Evolutionary conservation across 2,329 filamentous ascomycete species (phyloP).

Genomic region (Escovopsis sp.): DNA sequence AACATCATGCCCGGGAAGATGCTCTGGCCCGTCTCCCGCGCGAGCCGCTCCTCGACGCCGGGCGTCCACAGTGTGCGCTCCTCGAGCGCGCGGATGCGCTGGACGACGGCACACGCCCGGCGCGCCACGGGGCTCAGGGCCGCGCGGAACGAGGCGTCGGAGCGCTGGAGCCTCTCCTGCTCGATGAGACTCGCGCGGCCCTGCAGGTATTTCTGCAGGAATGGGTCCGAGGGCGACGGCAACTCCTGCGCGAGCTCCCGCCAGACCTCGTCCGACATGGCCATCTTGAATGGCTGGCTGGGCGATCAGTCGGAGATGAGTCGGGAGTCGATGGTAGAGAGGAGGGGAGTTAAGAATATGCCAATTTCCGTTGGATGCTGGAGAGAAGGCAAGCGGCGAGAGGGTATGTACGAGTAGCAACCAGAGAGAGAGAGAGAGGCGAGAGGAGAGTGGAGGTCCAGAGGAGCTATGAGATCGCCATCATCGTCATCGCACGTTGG

Average conservation of each 20-base stretch:
- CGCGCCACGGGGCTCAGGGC: constrained; percentile 65
- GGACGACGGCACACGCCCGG: constrained; percentile 66
- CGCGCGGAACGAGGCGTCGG: constrained; percentile 56
- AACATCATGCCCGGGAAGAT: constrained; percentile 92
- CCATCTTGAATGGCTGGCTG: constrained; percentile 13
- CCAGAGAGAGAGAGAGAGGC: too few species aligned
- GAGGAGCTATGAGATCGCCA: too few species aligned
- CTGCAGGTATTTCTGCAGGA: constrained; percentile 67
- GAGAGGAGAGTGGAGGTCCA: too few species aligned
- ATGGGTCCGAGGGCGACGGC: constrained; percentile 49
- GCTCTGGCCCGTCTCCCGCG: constrained; percentile 44
- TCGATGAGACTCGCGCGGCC: constrained; percentile 62
- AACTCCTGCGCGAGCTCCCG: constrained; percentile 40
- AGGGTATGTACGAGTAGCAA: too few species aligned
- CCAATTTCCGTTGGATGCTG: too few species aligned
- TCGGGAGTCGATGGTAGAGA: too few species aligned
- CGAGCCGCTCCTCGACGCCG: constrained; percentile 54
- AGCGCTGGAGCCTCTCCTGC: constrained; percentile 69
- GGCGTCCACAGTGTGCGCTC: constrained; percentile 62
- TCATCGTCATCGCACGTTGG: too few species aligned
- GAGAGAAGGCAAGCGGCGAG: too few species aligned
- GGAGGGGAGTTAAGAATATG: too few species aligned
- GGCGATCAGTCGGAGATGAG: background rate
- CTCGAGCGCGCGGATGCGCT: constrained; percentile 65
- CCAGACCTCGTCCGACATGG: constrained; percentile 43